Evolutionary conservation across 2,329 filamentous ascomycete species (phyloP).

Genomic region (Alternaria tenuissima): DNA sequence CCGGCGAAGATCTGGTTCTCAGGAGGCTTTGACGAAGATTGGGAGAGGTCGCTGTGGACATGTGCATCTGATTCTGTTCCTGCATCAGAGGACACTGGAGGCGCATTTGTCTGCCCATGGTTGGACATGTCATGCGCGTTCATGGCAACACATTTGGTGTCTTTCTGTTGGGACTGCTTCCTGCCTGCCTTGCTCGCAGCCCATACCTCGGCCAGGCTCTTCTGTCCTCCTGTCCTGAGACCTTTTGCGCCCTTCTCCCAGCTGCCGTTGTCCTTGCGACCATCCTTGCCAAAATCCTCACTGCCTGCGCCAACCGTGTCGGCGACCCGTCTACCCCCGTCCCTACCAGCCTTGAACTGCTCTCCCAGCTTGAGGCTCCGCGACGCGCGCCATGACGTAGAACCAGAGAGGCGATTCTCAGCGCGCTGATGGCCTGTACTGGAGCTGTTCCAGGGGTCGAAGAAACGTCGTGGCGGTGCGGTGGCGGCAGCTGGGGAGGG

Average conservation of each 20-base stretch:
- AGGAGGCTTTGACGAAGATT: slow-evolving; percentile 8
- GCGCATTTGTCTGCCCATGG: neutral
- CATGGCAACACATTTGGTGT: neutral
- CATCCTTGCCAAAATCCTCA: slow-evolving; percentile 61
- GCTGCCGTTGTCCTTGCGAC: slow-evolving; percentile 61
- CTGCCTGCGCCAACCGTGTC: slow-evolving; percentile 73
- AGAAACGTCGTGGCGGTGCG: slow-evolving; percentile 48
- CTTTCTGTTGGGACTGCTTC: slow-evolving; percentile 15
- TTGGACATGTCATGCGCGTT: neutral
- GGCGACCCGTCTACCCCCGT: slow-evolving; percentile 65
- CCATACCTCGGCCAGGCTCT: slow-evolving; percentile 42
- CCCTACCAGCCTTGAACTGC: slow-evolving; percentile 70
- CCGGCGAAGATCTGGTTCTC: slow-evolving; percentile 69
- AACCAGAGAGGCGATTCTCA: slow-evolving; percentile 69
- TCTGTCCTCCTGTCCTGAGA: slow-evolving; percentile 58
- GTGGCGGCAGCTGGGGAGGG: slow-evolving; percentile 1
- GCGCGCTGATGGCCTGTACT: slow-evolving; percentile 81
- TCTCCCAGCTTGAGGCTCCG: slow-evolving; percentile 72
- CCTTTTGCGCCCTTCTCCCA: slow-evolving; percentile 59
- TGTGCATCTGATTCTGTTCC: neutral
- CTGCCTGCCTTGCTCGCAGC: slow-evolving; percentile 28
- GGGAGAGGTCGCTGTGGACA: neutral
- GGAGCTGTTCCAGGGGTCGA: slow-evolving; percentile 76
- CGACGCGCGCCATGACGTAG: slow-evolving; percentile 74
- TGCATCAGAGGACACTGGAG: neutral